Conservation (phyloP, 306 rosid genomes). For the Parietaria judaica region DNA sequence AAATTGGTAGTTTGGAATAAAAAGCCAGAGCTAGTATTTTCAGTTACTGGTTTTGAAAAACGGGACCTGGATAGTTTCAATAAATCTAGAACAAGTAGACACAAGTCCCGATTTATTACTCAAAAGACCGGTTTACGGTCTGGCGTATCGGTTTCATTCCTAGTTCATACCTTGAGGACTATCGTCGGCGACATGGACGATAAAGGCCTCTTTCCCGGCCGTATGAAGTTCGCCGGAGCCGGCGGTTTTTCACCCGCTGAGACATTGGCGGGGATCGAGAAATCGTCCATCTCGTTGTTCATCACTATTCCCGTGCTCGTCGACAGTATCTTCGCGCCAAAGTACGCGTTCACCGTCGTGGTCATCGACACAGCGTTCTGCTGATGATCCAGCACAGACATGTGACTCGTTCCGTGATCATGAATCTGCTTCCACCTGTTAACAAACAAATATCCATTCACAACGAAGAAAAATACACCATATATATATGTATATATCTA, state of each 20-base stretch:
- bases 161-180: constrained; percentile 41
- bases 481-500: neutral
- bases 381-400: constrained; percentile 44
- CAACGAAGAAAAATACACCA: neutral
- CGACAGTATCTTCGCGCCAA: constrained; percentile 63
- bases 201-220: constrained; percentile 74
- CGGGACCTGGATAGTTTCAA: no score
- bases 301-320: constrained; percentile 70
- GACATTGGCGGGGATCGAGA: constrained; percentile 52
- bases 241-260: constrained; percentile 48
- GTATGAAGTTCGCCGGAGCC: constrained; percentile 62
- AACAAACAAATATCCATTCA: neutral
- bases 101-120: no score
- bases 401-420: constrained; percentile 86
- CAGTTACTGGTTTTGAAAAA: no score
- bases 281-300: constrained; percentile 91
- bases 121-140: no score
- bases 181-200: constrained; percentile 87
- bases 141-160: no score
- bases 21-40: no score
- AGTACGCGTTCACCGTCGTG: constrained; percentile 52
- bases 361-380: constrained; percentile 78
- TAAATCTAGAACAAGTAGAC: no score
- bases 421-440: constrained; percentile 65
- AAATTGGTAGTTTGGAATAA: no score